Conservation (phyloP, 1,284 basidiomycete species). For the Heterobasidion occidentale region DNA sequence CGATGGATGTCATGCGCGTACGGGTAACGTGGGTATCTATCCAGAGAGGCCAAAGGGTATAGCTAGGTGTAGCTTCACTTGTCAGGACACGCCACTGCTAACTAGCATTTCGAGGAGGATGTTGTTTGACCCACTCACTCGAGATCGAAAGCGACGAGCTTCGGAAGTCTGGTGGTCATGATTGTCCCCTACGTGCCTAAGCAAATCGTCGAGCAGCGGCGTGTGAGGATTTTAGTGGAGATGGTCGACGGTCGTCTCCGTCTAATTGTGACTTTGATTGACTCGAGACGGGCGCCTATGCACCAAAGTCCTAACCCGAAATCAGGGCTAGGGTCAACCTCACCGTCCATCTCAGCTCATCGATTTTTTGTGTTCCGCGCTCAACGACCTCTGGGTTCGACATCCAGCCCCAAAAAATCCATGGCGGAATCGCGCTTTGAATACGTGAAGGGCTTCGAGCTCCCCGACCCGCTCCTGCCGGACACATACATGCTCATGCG, state of each 20-base stretch:
- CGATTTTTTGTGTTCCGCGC: too few species aligned
- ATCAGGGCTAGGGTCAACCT: neutral
- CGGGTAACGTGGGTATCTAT: conserved; percentile 66
- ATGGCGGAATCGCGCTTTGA: conserved; percentile 94
- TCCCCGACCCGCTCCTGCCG: conserved; percentile 81
- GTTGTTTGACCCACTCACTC: conserved; percentile 47
- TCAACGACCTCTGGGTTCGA: neutral
- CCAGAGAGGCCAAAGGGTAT: conserved; percentile 82
- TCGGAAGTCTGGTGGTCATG: conserved; percentile 42
- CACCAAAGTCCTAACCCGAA: neutral
- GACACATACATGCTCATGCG: conserved; percentile 83
- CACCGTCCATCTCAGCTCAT: too few species aligned
- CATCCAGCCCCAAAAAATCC: neutral
- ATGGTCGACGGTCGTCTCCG: too few species aligned
- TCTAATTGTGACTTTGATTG: too few species aligned
- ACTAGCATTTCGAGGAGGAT: conserved; percentile 1
- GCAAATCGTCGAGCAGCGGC: too few species aligned
- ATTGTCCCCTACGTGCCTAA: too few species aligned
- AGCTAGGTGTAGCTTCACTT: conserved; percentile 40
- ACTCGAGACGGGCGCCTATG: neutral
- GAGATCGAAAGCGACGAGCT: conserved; percentile 76
- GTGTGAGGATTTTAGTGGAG: too few species aligned
- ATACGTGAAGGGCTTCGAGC: conserved; percentile 89
- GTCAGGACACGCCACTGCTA: neutral
- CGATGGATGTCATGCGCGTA: conserved; percentile 10